These are phyloP conservation scores for Yamadazyma takamatsuzukensis DNA, from an alignment of 805 yeast species.

Conservation along the genomic window DNA sequence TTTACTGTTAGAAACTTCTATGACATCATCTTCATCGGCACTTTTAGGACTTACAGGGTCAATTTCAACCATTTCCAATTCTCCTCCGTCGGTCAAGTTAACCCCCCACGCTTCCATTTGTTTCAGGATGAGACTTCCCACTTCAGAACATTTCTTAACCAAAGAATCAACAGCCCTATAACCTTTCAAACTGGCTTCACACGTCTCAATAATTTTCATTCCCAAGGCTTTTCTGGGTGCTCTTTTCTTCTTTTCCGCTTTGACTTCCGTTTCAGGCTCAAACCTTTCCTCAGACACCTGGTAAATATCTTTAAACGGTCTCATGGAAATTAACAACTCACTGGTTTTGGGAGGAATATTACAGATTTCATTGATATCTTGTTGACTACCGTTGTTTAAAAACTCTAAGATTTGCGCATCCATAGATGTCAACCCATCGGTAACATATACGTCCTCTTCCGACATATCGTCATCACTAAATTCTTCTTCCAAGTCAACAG, in stretches of 20 bases:
- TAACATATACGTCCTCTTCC: constrained; percentile 33
- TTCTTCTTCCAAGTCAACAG: constrained; percentile 46
- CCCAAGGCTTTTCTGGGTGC: constrained; percentile 56
- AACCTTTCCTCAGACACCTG: constrained; percentile 59
- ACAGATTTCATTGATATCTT: constrained; percentile 79
- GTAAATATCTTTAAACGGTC: constrained; percentile 67
- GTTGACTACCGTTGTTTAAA: constrained; percentile 69
- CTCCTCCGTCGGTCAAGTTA: constrained; percentile 56
- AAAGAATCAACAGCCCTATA: constrained; percentile 94
- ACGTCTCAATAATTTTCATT: constrained; percentile 66
- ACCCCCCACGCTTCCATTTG: constrained; percentile 90
- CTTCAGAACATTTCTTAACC: constrained; percentile 74
- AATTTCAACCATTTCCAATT: constrained; percentile 58
- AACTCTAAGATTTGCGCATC: constrained; percentile 71
- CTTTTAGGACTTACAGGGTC: constrained; percentile 24
- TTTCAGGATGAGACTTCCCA: constrained; percentile 64
- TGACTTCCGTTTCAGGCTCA: constrained; percentile 11
- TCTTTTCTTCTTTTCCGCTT: constrained; percentile 29
- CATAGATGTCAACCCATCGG: constrained; percentile 43
- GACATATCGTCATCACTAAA: constrained; percentile 49
- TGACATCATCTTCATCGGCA: constrained; percentile 35
- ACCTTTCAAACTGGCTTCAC: constrained; percentile 71
- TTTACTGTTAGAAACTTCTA: constrained; percentile 21
- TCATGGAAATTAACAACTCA: constrained; percentile 51
- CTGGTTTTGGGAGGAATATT: constrained; percentile 68